A percentile compares a stretch with the other conserved stretches of the same genome.
Conservation (phyloP, 441 rosid species). For the Cnidoscolus chayamansa region DNA sequence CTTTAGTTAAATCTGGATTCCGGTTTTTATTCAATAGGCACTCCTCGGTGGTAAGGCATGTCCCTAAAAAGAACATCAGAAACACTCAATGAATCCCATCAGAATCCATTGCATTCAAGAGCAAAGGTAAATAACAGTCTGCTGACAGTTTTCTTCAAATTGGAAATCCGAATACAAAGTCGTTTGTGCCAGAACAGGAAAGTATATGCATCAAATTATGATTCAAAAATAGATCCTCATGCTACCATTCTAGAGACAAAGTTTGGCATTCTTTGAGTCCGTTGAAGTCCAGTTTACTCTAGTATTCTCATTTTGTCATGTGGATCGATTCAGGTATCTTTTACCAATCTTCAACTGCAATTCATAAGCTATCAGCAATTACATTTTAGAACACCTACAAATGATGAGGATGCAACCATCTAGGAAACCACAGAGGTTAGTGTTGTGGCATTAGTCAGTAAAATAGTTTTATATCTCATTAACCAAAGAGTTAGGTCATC, state of each 20-base stretch:
- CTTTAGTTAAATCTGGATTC: conserved; percentile 70
- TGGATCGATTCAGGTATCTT: background rate
- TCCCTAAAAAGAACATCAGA: conserved; percentile 45
- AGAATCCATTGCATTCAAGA: background rate
- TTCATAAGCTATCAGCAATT: background rate
- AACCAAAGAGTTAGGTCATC: background rate
- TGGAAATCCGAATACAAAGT: background rate
- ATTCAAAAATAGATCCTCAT: background rate
- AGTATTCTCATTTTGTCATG: background rate
- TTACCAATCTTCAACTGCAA: background rate
- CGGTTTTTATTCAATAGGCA: conserved; percentile 87
- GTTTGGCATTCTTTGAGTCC: background rate
- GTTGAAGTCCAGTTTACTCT: background rate
- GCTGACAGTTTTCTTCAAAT: background rate
- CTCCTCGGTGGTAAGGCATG: conserved; percentile 88
- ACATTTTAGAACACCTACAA: no score
- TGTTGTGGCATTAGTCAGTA: background rate
- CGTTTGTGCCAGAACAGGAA: background rate
- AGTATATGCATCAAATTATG: background rate
- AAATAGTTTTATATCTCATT: background rate
- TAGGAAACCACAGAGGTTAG: background rate
- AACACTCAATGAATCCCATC: conserved; percentile 11
- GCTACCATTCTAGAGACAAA: background rate
- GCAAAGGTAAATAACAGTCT: background rate
- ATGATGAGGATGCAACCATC: background rate